Evolutionary conservation across 202 grass and related monocot species (phyloP).

Genomic region (Musa balbisiana): DNA sequence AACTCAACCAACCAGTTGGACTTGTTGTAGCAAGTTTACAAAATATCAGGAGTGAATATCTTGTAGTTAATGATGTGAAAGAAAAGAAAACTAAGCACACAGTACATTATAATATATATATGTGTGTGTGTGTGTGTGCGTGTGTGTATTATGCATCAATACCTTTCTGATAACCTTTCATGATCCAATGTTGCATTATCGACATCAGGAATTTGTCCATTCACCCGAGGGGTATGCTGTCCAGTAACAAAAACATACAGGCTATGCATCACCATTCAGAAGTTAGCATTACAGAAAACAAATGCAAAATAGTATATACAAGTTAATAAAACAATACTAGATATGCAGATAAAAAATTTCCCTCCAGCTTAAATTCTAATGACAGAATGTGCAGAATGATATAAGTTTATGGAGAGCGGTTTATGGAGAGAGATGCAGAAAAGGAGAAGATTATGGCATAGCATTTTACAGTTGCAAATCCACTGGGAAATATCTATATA

Average conservation of each 20-base stretch:
- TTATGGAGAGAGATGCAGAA: neutral
- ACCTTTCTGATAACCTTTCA: slow-evolving; percentile 78
- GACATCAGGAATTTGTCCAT: slow-evolving; percentile 88
- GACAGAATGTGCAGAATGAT: neutral
- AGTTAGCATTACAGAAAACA: slow-evolving; percentile 23
- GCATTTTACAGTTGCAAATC: neutral
- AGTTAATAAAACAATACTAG: neutral
- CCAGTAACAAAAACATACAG: slow-evolving; percentile 17
- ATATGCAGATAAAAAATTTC: neutral
- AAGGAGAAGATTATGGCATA: neutral
- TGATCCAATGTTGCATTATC: slow-evolving; percentile 88
- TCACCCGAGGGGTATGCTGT: slow-evolving; percentile 96
- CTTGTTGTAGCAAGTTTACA: too few relatives aligned
- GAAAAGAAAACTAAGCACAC: neutral
- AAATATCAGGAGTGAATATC: too few relatives aligned
- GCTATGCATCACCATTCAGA: slow-evolving; percentile 1
- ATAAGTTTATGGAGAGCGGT: neutral
- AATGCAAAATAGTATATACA: neutral
- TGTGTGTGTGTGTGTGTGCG: too few relatives aligned
- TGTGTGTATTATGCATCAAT: neutral
- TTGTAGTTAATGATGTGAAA: too few relatives aligned
- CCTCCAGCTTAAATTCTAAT: neutral
- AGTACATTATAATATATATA: neutral
- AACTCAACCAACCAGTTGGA: too few relatives aligned
- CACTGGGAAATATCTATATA: neutral